These are phyloP conservation scores for Lanmaoa rubissima DNA, from an alignment of 768 basidiomycete genomes.

Conservation along the genomic window DNA sequence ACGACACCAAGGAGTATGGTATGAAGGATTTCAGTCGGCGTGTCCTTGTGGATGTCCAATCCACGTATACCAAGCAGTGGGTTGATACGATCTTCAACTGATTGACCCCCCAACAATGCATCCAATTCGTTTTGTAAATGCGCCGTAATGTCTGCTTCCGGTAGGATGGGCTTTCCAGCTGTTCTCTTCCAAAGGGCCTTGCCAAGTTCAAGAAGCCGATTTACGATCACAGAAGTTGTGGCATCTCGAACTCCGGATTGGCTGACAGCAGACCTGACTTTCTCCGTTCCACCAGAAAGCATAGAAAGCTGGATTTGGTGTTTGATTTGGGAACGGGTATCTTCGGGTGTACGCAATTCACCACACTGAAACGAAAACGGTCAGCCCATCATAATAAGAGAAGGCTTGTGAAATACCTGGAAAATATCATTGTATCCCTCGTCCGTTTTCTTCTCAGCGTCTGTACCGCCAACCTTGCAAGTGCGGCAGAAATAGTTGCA, in stretches of 20 bases:
- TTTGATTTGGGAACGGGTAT: not conserved
- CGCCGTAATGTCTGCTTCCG: not conserved
- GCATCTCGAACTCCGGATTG: constrained; percentile 38
- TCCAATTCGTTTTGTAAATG: constrained; percentile 7
- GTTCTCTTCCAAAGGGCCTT: constrained; percentile 3
- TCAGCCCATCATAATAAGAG: no score
- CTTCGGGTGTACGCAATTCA: constrained; percentile 6
- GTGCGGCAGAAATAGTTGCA: constrained; percentile 34
- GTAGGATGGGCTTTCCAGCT: not conserved
- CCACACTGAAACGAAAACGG: not conserved
- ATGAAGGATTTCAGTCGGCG: constrained; percentile 34
- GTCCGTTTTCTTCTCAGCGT: constrained; percentile 21
- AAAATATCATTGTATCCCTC: constrained; percentile 29
- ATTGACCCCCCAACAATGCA: not conserved
- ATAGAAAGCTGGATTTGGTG: constrained; percentile 5
- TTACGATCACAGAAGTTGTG: constrained; percentile 28
- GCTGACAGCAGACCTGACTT: constrained; percentile 22
- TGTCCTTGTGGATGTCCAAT: constrained; percentile 33
- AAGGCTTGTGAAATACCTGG: not conserved
- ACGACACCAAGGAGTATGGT: constrained; percentile 34
- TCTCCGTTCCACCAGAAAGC: constrained; percentile 7
- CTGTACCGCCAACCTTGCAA: constrained; percentile 33
- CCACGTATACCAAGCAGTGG: constrained; percentile 17
- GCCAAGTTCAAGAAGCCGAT: constrained; percentile 33
- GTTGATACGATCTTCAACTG: constrained; percentile 11